Evolutionary conservation across 225 moss, liverwort and hornwort species (phyloP).

Genomic region (Ulota crispa): DNA sequence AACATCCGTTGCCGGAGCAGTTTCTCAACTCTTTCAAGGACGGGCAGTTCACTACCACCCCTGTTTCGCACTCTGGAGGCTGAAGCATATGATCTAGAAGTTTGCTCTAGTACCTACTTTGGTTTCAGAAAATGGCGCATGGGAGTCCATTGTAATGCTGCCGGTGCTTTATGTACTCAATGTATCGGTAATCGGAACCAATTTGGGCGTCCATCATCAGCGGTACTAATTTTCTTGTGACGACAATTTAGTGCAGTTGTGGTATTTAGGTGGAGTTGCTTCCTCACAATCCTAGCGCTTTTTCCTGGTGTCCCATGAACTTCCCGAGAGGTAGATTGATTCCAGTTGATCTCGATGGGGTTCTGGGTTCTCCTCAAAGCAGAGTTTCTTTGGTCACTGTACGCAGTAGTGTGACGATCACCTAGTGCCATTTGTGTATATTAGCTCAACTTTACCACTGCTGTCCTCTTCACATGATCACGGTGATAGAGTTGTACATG

Average conservation of each 20-base stretch:
- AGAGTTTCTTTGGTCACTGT: constrained; percentile 4
- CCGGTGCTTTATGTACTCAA: background rate
- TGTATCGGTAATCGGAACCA: background rate
- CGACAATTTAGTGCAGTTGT: background rate
- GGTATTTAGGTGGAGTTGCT: constrained; percentile 6
- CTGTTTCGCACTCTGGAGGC: constrained; percentile 95
- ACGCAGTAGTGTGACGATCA: background rate
- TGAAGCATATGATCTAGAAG: constrained; percentile 30
- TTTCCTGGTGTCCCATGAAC: background rate
- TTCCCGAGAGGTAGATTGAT: background rate
- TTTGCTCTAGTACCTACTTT: background rate
- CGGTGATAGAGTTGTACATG: background rate
- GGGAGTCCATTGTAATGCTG: background rate
- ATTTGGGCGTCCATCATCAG: background rate
- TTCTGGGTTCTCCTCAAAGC: constrained; percentile 6
- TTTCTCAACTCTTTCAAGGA: constrained; percentile 83
- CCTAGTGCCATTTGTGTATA: constrained; percentile 18
- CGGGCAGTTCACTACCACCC: constrained; percentile 82
- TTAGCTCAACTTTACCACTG: background rate
- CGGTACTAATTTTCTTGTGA: background rate
- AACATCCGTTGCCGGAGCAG: constrained; percentile 98
- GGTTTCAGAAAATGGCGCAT: background rate
- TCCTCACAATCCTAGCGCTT: background rate
- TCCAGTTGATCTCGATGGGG: background rate
- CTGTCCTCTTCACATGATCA: background rate